Evolutionary conservation across 148 eudicot species (phyloP).

Genomic region (Cornus florida): DNA sequence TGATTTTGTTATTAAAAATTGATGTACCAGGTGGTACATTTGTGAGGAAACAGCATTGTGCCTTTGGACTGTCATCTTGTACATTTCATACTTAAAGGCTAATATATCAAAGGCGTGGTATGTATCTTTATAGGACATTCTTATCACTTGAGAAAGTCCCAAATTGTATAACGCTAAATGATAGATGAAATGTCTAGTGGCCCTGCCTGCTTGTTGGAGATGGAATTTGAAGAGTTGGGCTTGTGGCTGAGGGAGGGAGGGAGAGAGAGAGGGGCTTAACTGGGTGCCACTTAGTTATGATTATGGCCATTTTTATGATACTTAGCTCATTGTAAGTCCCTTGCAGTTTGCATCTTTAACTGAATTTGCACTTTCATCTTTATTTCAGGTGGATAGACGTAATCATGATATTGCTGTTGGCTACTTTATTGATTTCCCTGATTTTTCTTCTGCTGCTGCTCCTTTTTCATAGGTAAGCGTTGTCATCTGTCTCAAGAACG

Average conservation of each 20-base stretch:
- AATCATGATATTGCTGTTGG: conserved; percentile 58
- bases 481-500: background rate
- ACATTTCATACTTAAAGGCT: conserved; percentile 61
- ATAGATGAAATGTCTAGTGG: background rate
- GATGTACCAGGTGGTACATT: conserved; percentile 79
- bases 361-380: background rate
- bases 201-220: background rate
- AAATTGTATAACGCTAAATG: background rate
- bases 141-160: background rate
- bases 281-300: background rate
- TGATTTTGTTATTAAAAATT: conserved; percentile 2
- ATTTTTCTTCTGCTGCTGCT: conserved; percentile 46
- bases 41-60: conserved; percentile 80
- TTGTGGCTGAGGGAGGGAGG: background rate
- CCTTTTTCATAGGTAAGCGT: conserved; percentile 59
- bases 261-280: too few relatives aligned
- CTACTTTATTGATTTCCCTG: conserved; percentile 49
- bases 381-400: conserved; percentile 75
- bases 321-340: background rate
- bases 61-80: conserved; percentile 84
- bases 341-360: background rate
- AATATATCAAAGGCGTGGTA: conserved; percentile 80
- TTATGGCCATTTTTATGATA: background rate
- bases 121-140: conserved; percentile 18
- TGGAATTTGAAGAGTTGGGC: background rate